Evolutionary conservation across 2,329 filamentous ascomycete genomes (phyloP).

Genomic region (Monosporascus sp.): DNA sequence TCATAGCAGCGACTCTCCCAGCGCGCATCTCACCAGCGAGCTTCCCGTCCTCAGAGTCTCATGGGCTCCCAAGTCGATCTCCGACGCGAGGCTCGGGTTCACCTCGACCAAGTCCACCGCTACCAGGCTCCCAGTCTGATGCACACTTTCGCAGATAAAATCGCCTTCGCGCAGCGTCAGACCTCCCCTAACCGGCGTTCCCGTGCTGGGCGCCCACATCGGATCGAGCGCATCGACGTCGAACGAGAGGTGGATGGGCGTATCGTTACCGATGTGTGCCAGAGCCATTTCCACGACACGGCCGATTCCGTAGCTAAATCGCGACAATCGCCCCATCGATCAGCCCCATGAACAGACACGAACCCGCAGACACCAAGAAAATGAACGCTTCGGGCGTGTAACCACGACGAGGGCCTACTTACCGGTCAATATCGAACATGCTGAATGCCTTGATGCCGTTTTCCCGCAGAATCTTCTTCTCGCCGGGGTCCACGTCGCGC

Average conservation of each 20-base stretch:
- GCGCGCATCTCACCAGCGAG: conserved; percentile 82
- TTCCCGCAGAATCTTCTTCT: conserved; percentile 87
- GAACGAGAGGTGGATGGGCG: conserved; percentile 94
- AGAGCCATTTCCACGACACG: conserved; percentile 98
- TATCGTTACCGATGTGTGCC: conserved; percentile 88
- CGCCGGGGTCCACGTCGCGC: conserved; percentile 83
- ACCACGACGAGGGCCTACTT: conserved; percentile 22
- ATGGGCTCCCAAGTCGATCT: conserved; percentile 57
- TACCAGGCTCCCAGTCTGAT: conserved; percentile 71
- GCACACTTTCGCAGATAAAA: conserved; percentile 87
- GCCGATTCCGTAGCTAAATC: conserved; percentile 76
- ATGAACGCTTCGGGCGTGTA: no score
- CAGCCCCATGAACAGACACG: no score
- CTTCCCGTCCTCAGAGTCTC: conserved; percentile 90
- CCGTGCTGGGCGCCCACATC: conserved; percentile 92
- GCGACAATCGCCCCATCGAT: no score
- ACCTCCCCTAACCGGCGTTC: conserved; percentile 88
- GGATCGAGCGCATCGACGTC: conserved; percentile 96
- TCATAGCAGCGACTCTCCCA: conserved; percentile 78
- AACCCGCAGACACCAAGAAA: no score
- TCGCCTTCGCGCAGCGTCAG: conserved; percentile 92
- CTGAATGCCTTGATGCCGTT: conserved; percentile 92
- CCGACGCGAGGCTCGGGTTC: conserved; percentile 64
- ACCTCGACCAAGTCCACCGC: conserved; percentile 81
- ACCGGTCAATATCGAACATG: conserved; percentile 97